Evolutionary conservation across 164 flowering plant genomes (phyloP).

Genomic region (Houttuynia cordata): DNA sequence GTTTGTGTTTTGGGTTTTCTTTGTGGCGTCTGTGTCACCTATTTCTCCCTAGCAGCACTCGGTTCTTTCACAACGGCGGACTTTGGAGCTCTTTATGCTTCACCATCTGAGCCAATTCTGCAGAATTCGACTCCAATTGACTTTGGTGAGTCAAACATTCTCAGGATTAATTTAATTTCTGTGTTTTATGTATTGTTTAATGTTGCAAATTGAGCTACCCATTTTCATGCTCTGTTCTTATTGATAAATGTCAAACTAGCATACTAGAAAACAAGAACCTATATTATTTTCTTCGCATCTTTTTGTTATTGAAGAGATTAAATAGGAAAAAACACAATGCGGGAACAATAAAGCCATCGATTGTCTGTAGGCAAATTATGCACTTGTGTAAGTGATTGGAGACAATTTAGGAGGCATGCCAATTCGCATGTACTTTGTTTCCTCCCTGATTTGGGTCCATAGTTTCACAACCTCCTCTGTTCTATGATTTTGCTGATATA

Average conservation of each 20-base stretch:
- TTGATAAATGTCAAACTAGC: too few relatives aligned
- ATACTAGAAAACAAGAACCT: too few relatives aligned
- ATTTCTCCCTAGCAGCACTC: slow-evolving; percentile 51
- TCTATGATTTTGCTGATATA: too few relatives aligned
- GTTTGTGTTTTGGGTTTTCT: slow-evolving; percentile 80
- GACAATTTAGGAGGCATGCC: too few relatives aligned
- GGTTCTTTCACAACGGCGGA: slow-evolving; percentile 38
- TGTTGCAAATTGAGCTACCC: not conserved
- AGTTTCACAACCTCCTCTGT: too few relatives aligned
- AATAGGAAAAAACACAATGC: too few relatives aligned
- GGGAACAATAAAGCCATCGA: too few relatives aligned
- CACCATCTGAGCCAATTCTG: slow-evolving; percentile 18
- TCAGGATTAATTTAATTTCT: not conserved
- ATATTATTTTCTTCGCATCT: too few relatives aligned
- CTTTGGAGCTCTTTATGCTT: slow-evolving; percentile 25
- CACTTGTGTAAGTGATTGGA: not conserved
- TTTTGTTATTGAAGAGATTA: too few relatives aligned
- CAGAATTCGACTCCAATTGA: slow-evolving; percentile 24
- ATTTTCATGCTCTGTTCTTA: too few relatives aligned
- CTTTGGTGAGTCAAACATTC: slow-evolving; percentile 27
- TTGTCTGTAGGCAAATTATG: not conserved
- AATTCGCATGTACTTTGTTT: too few relatives aligned
- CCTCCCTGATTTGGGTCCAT: too few relatives aligned
- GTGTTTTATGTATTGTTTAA: not conserved
- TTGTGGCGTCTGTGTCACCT: slow-evolving; percentile 71